A percentile compares a stretch with the other conserved stretches of the same genome.
Evolutionary conservation across 2,329 filamentous ascomycete genomes (phyloP).

Genomic region (Thielaviopsis populi): DNA sequence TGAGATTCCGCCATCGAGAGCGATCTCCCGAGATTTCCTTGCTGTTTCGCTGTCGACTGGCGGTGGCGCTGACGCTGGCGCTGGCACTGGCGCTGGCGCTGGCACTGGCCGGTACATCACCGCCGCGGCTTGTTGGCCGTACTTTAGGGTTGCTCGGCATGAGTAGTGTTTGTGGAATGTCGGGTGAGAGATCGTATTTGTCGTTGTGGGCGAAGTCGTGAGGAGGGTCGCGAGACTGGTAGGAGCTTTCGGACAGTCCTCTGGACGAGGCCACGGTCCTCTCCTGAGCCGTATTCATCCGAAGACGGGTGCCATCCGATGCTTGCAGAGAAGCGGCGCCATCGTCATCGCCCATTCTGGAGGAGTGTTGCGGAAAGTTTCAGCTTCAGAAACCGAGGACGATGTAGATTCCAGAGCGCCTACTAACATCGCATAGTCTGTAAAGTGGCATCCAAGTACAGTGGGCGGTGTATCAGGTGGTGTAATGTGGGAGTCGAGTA

Average conservation of each 20-base stretch:
- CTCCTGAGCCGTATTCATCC: not conserved
- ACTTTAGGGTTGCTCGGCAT: not conserved
- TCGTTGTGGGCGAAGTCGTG: not conserved
- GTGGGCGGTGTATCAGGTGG: not conserved
- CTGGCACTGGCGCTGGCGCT: not conserved
- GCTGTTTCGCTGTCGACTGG: not conserved
- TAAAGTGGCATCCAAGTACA: not conserved
- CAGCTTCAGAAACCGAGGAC: not conserved
- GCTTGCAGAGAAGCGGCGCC: not conserved
- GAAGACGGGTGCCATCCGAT: not conserved
- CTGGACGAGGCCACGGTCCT: not conserved
- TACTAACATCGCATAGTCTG: conserved; percentile 1
- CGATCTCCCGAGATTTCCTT: not conserved
- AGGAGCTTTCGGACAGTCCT: not conserved
- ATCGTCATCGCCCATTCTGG: conserved; percentile 5
- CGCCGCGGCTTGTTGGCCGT: not conserved
- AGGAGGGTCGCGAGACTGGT: not conserved
- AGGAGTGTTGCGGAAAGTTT: not conserved
- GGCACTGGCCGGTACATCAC: not conserved
- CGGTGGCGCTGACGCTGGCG: too few relatives aligned
- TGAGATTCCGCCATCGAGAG: conserved; percentile 24
- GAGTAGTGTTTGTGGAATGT: not conserved
- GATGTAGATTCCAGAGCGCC: not conserved
- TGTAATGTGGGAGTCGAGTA: not conserved
- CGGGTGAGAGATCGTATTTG: conserved; percentile 6